These are phyloP conservation scores for Raphidocelis subcapitata DNA, from an alignment of 139 green algal species.

Conservation along the genomic window DNA sequence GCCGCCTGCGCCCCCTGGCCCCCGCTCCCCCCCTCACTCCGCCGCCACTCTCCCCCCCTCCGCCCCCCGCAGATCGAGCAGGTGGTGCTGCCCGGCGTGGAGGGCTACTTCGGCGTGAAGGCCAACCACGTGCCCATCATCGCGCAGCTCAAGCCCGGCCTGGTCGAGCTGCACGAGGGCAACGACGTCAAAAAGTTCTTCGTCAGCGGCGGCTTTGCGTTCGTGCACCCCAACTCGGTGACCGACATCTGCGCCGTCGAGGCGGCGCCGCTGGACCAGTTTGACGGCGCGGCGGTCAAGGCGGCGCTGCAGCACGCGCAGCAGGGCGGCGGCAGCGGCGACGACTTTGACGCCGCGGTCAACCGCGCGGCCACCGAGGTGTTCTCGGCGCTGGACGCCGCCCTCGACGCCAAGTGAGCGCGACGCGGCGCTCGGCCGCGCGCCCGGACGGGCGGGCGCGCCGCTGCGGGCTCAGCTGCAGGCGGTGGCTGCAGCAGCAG, in stretches of 20 bases:
- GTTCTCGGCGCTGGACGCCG: conserved; percentile 47
- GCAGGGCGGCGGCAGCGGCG: conserved; percentile 23
- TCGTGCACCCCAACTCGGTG: conserved; percentile 57
- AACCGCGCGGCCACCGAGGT: conserved; percentile 54
- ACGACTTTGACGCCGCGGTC: conserved; percentile 54
- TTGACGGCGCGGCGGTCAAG: conserved; percentile 54
- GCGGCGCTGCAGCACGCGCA: conserved; percentile 32
- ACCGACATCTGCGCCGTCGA: conserved; percentile 58
- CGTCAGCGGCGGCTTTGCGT: conserved; percentile 57
- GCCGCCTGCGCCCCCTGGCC: no score
- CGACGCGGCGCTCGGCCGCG: neutral
- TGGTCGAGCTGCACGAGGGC: conserved; percentile 53
- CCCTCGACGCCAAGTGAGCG: conserved; percentile 44
- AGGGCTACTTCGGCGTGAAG: conserved; percentile 62
- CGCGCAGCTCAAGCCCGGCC: conserved; percentile 51
- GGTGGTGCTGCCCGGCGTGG: conserved; percentile 56
- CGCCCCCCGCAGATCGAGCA: conserved; percentile 48
- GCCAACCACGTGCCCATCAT: conserved; percentile 64
- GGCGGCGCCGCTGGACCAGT: conserved; percentile 50
- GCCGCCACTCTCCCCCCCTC: no score
- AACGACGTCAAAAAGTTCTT: conserved; percentile 59
- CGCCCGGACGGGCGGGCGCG: no score
- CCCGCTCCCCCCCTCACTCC: no score
- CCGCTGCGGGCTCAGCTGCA: no score
- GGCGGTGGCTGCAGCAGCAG: no score